Evolutionary conservation across 2,329 filamentous ascomycete genomes (phyloP).

Genomic region (Anthostomella pinea): DNA sequence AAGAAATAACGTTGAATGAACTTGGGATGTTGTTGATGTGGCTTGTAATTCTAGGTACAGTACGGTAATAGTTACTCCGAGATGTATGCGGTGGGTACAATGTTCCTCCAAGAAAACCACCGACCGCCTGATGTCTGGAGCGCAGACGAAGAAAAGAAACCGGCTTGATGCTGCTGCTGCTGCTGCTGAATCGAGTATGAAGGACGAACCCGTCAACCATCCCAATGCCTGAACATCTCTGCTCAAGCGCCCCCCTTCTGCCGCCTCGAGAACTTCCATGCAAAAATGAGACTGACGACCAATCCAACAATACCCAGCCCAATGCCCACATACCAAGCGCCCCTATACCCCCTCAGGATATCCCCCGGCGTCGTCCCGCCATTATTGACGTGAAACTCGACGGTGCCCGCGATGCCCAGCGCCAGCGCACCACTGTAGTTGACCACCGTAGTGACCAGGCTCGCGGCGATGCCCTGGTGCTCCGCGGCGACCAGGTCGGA

Average conservation of each 20-base stretch:
- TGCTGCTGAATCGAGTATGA: neutral
- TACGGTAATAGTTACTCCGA: too few relatives aligned
- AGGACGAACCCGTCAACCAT: too few relatives aligned
- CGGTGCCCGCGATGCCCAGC: conserved; percentile 53
- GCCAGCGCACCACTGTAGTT: conserved; percentile 57
- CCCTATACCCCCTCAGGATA: conserved; percentile 26
- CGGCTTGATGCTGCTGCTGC: neutral
- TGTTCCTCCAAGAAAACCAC: too few relatives aligned
- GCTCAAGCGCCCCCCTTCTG: conserved; percentile 3
- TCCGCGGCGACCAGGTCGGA: conserved; percentile 37
- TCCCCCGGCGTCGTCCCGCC: conserved; percentile 16
- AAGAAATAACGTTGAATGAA: too few relatives aligned
- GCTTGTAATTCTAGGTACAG: too few relatives aligned
- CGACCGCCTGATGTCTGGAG: too few relatives aligned
- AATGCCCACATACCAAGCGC: conserved; percentile 29
- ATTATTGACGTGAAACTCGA: conserved; percentile 23
- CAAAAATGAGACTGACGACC: conserved; percentile 22
- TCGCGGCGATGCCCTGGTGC: conserved; percentile 37
- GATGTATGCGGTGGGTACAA: too few relatives aligned
- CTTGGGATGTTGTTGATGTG: too few relatives aligned
- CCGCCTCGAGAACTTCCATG: conserved; percentile 23
- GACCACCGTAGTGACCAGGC: conserved; percentile 53
- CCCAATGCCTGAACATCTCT: too few relatives aligned
- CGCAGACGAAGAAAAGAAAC: conserved; percentile 4
- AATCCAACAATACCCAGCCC: conserved; percentile 25